A percentile compares a stretch with the other conserved stretches of the same genome.
phyloP scores from a whole-genome alignment of 2,329 filamentous ascomycete species.

The Penicillium occitanis region DNA sequence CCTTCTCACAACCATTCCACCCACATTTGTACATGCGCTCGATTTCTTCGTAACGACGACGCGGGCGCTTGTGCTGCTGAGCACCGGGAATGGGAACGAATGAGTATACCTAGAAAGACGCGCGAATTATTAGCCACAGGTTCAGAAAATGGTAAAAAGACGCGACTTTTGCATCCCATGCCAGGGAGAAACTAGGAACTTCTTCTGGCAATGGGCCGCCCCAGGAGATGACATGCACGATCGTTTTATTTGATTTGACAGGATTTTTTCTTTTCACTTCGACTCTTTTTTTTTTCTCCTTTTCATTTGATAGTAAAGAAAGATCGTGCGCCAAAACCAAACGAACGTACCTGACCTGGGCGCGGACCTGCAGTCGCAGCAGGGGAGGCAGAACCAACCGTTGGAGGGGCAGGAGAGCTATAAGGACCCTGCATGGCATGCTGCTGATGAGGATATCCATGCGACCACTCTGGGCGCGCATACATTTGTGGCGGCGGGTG shows the following conservation, averaged over 20 bases:
- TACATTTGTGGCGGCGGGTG: conserved; percentile 52
- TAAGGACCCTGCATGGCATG: conserved; percentile 52
- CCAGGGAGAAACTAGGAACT: background rate
- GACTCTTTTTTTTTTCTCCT: background rate
- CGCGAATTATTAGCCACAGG: conserved; percentile 11
- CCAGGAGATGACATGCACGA: conserved; percentile 23
- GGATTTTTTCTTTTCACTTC: background rate
- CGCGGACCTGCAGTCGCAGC: conserved; percentile 61
- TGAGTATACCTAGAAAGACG: conserved; percentile 72
- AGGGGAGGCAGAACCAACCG: conserved; percentile 59
- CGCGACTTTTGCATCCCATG: conserved; percentile 7
- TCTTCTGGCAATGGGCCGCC: conserved; percentile 19
- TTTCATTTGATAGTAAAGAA: conserved; percentile 19
- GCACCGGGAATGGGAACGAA: conserved; percentile 97
- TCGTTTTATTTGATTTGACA: conserved; percentile 14
- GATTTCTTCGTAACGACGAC: conserved; percentile 94
- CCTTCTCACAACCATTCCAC: conserved; percentile 98
- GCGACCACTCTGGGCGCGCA: conserved; percentile 48
- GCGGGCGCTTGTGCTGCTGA: conserved; percentile 93
- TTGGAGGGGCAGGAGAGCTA: conserved; percentile 52
- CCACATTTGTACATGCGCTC: conserved; percentile 99
- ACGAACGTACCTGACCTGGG: conserved; percentile 61
- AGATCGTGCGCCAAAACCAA: conserved; percentile 37
- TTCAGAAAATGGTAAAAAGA: background rate
- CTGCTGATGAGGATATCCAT: conserved; percentile 47